Evolutionary conservation across 768 basidiomycete genomes (phyloP).

Genomic region (Boletus sp.): DNA sequence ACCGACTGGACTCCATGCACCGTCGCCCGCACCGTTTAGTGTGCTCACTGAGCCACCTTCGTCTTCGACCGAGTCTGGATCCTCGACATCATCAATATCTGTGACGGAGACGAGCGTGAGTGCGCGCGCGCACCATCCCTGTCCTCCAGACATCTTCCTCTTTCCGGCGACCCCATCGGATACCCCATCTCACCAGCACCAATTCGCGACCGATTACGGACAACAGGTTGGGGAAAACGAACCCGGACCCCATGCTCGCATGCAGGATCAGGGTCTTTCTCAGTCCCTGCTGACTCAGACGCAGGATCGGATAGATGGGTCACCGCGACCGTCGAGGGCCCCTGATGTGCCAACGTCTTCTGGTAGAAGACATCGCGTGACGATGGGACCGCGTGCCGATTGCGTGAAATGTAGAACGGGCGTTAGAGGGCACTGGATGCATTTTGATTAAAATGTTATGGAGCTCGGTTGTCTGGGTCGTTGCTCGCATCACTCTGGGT

Average conservation of each 20-base stretch:
- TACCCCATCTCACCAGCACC: constrained; percentile 13
- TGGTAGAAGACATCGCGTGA: constrained; percentile 47
- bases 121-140: neutral
- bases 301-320: constrained; percentile 17
- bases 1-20: constrained; percentile 1
- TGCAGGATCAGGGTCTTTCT: neutral
- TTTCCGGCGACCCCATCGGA: constrained; percentile 28
- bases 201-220: constrained; percentile 1
- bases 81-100: constrained; percentile 14
- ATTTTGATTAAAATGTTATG: constrained; percentile 45
- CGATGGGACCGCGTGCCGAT: constrained; percentile 69
- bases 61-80: constrained; percentile 18
- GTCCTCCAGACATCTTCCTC: constrained; percentile 29
- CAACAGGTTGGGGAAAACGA: neutral
- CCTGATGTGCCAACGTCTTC: constrained; percentile 14
- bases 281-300: constrained; percentile 3
- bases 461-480: neutral
- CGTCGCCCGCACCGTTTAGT: constrained; percentile 25
- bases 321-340: constrained; percentile 12
- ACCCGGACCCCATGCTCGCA: neutral
- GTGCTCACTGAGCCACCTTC: constrained; percentile 23
- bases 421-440: constrained; percentile 71
- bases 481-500: neutral
- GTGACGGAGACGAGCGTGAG: neutral
- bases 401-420: constrained; percentile 63